Evolutionary conservation across 495 filamentous ascomycete species (phyloP), one percentile per base, ranked within the genome.

Genomic region (Talaromyces stipitatus): DNA sequence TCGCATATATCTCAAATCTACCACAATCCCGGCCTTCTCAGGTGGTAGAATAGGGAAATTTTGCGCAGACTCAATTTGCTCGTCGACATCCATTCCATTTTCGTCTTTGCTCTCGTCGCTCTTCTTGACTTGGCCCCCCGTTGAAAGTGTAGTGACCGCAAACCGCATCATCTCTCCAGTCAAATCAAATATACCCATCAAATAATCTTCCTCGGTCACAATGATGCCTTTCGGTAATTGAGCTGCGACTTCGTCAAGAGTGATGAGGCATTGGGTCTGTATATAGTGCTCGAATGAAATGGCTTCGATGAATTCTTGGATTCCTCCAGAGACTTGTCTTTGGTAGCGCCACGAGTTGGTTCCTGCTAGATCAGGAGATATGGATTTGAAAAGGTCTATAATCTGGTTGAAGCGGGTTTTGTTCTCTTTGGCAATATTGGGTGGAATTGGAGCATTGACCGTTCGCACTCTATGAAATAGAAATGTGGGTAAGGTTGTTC

Each of bases 91-190:
- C 45, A 48, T 48, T 9, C 24, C 5, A 14, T 10, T 48, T 3
- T 23, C 45, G n/a, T 66, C 55, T 52, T 61, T n/a, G 14, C 26
- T 28, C 6, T 10, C 18, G n/a, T 57, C 30, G 27, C 14, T 23
- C 30, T 56, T 53, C 52, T 58, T 41, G n/a, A 56, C 43, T 38
- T 57, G 48, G 22, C 52, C 57, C 16, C 68, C 68, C 5, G 70
- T 62, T 7, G 74, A 75, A 51, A 77, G 58, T 3, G 82, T 79
- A 14, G 89, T 90, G 29, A 96, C 92, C 0, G 89, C 91, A 70
- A 95, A 97, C 27, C 91, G 80, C 94, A 98, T 98, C 73, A 97
- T 79, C 70, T 98, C 94, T 9, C 94, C 94, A 0, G 88, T 87
- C 50, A 97, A 77, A 69, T 98, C 94, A 62, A 96, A 96, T 7